Percentiles rank a stretch among this genome's conserved stretches.
Evolutionary conservation across 352 stramenopile genomes (phyloP).

Genomic region (Pythium apleroticum): DNA sequence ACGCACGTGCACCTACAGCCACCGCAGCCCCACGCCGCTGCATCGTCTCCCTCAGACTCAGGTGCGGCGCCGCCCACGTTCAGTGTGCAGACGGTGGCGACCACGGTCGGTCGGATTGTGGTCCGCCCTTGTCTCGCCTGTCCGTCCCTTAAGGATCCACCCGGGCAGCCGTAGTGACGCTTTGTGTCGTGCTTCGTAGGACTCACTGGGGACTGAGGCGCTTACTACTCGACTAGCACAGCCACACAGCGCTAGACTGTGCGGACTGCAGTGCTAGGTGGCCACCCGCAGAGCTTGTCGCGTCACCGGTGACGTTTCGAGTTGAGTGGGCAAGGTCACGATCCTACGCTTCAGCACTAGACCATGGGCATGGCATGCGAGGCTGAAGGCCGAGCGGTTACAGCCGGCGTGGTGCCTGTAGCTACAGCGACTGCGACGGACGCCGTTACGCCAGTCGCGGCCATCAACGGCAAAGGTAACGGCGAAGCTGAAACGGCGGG

Average conservation of each 20-base stretch:
- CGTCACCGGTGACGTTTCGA: constrained; percentile 29
- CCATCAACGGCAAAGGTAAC: not conserved
- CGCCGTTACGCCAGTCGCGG: not conserved
- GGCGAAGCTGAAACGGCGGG: constrained; percentile 11
- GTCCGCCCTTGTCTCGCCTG: constrained; percentile 3
- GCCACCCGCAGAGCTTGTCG: not conserved
- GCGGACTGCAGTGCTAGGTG: not conserved
- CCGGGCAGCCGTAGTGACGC: constrained; percentile 6
- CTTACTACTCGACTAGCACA: not conserved
- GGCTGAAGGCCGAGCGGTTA: constrained; percentile 39
- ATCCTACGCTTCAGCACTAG: not conserved
- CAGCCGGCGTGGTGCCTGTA: not conserved
- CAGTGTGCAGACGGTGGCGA: not conserved
- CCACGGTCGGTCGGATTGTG: constrained; percentile 5
- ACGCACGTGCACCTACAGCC: not conserved
- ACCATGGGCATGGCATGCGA: constrained; percentile 72
- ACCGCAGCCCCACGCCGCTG: not conserved
- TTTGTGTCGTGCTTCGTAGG: constrained; percentile 11
- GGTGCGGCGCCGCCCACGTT: not conserved
- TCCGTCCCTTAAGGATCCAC: constrained; percentile 33
- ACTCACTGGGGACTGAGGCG: not conserved
- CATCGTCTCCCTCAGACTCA: not conserved
- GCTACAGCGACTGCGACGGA: not conserved
- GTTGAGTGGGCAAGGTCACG: constrained; percentile 5
- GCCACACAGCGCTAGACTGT: not conserved